Conservation (phyloP, 345 rosid species). For the Gossypium turneri region DNA sequence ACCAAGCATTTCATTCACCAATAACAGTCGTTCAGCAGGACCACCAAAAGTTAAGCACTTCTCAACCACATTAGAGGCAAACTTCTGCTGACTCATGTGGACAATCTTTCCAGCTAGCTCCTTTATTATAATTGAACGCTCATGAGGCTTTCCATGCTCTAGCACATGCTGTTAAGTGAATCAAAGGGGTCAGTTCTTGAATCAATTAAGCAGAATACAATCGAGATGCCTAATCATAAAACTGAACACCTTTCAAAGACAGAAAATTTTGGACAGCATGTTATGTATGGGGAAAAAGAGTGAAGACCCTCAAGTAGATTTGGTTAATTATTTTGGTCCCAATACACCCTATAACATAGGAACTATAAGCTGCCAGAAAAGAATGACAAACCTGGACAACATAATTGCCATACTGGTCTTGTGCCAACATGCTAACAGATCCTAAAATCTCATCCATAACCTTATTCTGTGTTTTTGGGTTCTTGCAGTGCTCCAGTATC, state of each 20-base stretch:
- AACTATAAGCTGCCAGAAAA: background rate
- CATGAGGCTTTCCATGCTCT: slow-evolving; percentile 67
- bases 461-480: slow-evolving; percentile 33
- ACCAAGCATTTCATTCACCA: slow-evolving; percentile 68
- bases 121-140: slow-evolving; percentile 48
- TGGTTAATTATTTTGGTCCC: background rate
- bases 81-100: slow-evolving; percentile 28
- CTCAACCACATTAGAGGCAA: slow-evolving; percentile 31
- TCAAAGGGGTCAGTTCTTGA: background rate
- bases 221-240: background rate
- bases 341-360: background rate
- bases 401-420: slow-evolving; percentile 69
- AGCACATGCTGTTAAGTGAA: slow-evolving; percentile 48
- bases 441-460: slow-evolving; percentile 64
- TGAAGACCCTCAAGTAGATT: background rate
- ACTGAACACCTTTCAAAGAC: background rate
- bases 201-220: background rate
- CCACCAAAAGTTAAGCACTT: slow-evolving; percentile 59
- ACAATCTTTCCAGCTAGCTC: slow-evolving; percentile 63
- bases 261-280: background rate
- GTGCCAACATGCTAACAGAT: slow-evolving; percentile 57
- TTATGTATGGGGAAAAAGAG: background rate
- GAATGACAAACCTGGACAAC: slow-evolving; percentile 50
- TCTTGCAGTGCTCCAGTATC: slow-evolving; percentile 51
- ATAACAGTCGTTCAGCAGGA: slow-evolving; percentile 42